Percentiles rank a stretch among this genome's conserved stretches.
phyloP scores from a whole-genome alignment of 1,284 basidiomycete species.

The Boletellus deceptivus region DNA sequence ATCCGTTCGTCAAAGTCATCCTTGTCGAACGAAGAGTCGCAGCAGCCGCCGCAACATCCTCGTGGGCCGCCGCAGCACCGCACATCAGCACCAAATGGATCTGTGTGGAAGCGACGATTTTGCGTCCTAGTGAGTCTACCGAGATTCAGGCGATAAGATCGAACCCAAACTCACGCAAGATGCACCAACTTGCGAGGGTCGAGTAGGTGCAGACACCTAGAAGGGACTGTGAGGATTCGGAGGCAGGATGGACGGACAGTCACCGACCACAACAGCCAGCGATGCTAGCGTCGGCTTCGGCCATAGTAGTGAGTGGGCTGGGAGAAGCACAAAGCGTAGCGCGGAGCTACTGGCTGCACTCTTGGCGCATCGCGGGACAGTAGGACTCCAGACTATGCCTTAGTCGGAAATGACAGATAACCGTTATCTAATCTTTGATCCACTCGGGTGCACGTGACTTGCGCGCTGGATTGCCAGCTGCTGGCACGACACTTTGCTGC shows the following conservation, averaged over 20 bases:
- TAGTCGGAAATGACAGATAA: neutral
- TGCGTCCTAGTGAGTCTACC: neutral
- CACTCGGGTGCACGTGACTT: too few species aligned
- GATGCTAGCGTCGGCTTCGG: slow-evolving; percentile 6
- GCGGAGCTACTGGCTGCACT: neutral
- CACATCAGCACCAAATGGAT: slow-evolving; percentile 23
- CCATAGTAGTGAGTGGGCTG: slow-evolving; percentile 15
- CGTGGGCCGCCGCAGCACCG: slow-evolving; percentile 27
- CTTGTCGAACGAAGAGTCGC: slow-evolving; percentile 27
- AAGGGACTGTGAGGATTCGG: neutral
- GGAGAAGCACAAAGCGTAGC: neutral
- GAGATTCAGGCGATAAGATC: neutral
- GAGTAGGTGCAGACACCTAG: slow-evolving; percentile 18
- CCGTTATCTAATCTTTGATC: too few species aligned
- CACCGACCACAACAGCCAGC: slow-evolving; percentile 27
- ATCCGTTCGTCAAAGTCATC: slow-evolving; percentile 33
- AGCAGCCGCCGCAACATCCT: slow-evolving; percentile 32
- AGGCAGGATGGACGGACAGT: neutral
- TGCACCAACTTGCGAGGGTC: slow-evolving; percentile 26
- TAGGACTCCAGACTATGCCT: neutral
- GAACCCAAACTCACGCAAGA: slow-evolving; percentile 21
- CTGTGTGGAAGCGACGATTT: slow-evolving; percentile 5
- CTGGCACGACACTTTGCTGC: too few species aligned
- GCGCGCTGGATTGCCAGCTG: too few species aligned
- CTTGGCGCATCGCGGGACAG: neutral